phyloP scores from a whole-genome alignment of 129 eudicot species.

The Ambrosia artemisiifolia region DNA sequence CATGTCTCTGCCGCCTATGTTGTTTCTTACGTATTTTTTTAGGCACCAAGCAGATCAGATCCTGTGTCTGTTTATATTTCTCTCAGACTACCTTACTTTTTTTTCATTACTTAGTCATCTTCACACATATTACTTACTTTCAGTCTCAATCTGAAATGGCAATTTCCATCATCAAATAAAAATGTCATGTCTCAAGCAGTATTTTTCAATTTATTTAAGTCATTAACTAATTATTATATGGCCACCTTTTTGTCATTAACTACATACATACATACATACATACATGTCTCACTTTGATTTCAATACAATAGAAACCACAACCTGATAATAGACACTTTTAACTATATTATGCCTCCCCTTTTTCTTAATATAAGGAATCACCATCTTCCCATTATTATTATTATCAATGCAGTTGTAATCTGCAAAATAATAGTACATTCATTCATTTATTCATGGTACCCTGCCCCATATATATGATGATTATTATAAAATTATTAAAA shows the following conservation, averaged over 20 bases:
- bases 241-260: constrained; percentile 4
- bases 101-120: too few species aligned
- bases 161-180: too few species aligned
- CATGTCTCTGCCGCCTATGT: too few species aligned
- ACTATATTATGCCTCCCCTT: constrained; percentile 5
- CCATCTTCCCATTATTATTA: constrained; percentile 21
- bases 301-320: constrained; percentile 11
- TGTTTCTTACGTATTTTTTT: too few species aligned
- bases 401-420: constrained; percentile 44
- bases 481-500: background rate
- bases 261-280: background rate
- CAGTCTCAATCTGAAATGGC: background rate
- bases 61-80: too few species aligned
- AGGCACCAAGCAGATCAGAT: too few species aligned
- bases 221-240: background rate
- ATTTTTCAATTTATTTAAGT: too few species aligned
- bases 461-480: constrained; percentile 10
- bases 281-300: constrained; percentile 29
- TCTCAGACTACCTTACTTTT: too few species aligned
- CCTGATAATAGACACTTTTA: too few species aligned
- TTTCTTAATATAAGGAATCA: constrained; percentile 17
- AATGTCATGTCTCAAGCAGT: too few species aligned
- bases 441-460: constrained; percentile 4
- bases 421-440: constrained; percentile 20
- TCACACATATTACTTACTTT: background rate